Evolutionary conservation across 140 eudicot species (phyloP).

Genomic region (Erigeron philadelphicus): DNA sequence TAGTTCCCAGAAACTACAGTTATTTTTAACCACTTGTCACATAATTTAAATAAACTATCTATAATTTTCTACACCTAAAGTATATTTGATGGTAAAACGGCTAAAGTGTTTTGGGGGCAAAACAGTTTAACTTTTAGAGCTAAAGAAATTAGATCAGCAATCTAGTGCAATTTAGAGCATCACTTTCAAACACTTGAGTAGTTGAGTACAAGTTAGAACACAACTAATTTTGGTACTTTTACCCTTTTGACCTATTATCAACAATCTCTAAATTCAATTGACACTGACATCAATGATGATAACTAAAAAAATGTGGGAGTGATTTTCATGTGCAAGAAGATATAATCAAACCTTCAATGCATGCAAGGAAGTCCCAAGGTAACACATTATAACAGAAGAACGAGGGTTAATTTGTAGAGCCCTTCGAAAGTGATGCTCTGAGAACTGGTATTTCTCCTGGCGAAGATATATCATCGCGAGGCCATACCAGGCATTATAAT

Average conservation of each 20-base stretch:
- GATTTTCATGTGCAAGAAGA: background rate
- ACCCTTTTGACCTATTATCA: background rate
- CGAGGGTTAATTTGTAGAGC: slow-evolving; percentile 75
- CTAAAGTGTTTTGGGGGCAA: too few relatives aligned
- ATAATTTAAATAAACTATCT: too few relatives aligned
- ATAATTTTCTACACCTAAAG: too few relatives aligned
- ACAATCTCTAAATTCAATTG: background rate
- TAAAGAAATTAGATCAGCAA: too few relatives aligned
- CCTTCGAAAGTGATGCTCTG: slow-evolving; percentile 92
- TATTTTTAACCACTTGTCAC: too few relatives aligned
- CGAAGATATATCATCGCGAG: slow-evolving; percentile 97
- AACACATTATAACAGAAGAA: slow-evolving; percentile 93
- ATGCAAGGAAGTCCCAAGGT: slow-evolving; percentile 92
- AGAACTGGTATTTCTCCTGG: slow-evolving; percentile 91
- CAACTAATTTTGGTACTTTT: too few relatives aligned
- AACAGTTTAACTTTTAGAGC: too few relatives aligned
- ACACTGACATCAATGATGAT: background rate
- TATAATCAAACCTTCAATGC: slow-evolving; percentile 59
- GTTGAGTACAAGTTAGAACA: too few relatives aligned
- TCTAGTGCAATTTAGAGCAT: too few relatives aligned
- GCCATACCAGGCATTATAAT: slow-evolving; percentile 99
- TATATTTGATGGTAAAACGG: too few relatives aligned
- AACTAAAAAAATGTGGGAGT: background rate
- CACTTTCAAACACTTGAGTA: too few relatives aligned
- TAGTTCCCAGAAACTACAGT: too few relatives aligned